These are phyloP conservation scores for Cyclotella cryptica DNA, from an alignment of 108 stramenopile genomes.

Conservation along the genomic window DNA sequence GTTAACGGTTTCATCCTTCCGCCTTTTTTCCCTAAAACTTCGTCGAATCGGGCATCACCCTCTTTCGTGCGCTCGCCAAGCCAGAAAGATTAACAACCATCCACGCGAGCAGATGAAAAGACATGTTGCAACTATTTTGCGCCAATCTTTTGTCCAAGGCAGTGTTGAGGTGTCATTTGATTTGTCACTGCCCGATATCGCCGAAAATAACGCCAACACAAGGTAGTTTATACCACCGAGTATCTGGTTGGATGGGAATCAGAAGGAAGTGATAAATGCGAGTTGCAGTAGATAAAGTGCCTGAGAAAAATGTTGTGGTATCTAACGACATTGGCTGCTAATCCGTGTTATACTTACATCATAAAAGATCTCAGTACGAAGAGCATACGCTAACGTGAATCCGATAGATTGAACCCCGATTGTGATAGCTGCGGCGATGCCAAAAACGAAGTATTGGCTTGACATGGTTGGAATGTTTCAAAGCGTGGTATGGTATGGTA, in stretches of 20 bases:
- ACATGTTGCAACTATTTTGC: constrained; percentile 48
- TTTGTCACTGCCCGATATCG: constrained; percentile 23
- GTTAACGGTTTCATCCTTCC: constrained; percentile 19
- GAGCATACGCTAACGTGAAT: constrained; percentile 57
- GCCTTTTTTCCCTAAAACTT: constrained; percentile 53
- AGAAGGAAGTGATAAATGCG: background rate
- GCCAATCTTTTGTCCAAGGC: constrained; percentile 42
- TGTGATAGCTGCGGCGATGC: constrained; percentile 56
- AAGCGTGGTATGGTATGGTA: background rate
- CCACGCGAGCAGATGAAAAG: constrained; percentile 61
- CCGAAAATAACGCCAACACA: constrained; percentile 47
- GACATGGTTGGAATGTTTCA: constrained; percentile 1
- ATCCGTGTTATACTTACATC: constrained; percentile 41
- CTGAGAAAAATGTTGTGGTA: background rate
- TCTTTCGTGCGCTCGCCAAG: constrained; percentile 73
- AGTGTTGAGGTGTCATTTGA: constrained; percentile 6
- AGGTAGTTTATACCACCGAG: constrained; percentile 72
- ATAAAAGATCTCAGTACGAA: constrained; percentile 72
- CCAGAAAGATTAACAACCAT: constrained; percentile 69
- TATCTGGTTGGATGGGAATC: constrained; percentile 12
- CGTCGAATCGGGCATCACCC: constrained; percentile 78
- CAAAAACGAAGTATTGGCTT: constrained; percentile 40
- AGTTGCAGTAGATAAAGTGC: background rate
- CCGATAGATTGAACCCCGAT: constrained; percentile 59
- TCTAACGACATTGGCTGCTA: too few relatives aligned